A percentile compares a stretch with the other conserved stretches of the same genome.
These are phyloP conservation scores for Tulasnella sp. DNA, from an alignment of 768 basidiomycete genomes.

Conservation along the genomic window DNA sequence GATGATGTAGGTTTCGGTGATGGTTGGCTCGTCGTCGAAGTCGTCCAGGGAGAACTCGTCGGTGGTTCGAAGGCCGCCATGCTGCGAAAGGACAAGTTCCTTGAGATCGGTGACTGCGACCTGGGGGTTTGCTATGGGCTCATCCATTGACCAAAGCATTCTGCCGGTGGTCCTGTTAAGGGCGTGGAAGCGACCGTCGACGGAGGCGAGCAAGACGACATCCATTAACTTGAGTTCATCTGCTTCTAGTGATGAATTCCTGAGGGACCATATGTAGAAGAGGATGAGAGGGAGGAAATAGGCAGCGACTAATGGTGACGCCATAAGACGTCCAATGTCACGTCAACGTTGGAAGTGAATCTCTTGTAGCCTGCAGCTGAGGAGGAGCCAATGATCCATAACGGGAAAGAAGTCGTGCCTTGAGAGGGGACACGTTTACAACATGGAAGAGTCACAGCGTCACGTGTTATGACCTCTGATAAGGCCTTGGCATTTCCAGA, in stretches of 20 bases:
- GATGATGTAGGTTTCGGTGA: constrained; percentile 79
- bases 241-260: not conserved
- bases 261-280: not conserved
- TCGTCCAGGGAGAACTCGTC: constrained; percentile 16
- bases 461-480: no score
- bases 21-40: constrained; percentile 20
- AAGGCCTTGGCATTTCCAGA: no score
- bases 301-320: not conserved
- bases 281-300: constrained; percentile 1
- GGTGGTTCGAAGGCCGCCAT: constrained; percentile 31
- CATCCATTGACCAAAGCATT: constrained; percentile 80
- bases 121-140: constrained; percentile 32
- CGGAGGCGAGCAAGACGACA: constrained; percentile 80
- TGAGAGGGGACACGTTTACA: no score
- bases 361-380: not conserved
- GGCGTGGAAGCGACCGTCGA: constrained; percentile 93
- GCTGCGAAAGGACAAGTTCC: constrained; percentile 67
- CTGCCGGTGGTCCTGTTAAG: constrained; percentile 79
- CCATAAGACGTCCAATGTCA: not conserved
- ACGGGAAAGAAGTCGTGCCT: no score
- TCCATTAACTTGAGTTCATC: constrained; percentile 64
- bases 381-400: not conserved
- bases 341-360: not conserved
- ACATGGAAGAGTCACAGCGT: no score
- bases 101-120: constrained; percentile 47